phyloP scores from a whole-genome alignment of 805 yeast species.

The Starmerella potacharoeniae region DNA sequence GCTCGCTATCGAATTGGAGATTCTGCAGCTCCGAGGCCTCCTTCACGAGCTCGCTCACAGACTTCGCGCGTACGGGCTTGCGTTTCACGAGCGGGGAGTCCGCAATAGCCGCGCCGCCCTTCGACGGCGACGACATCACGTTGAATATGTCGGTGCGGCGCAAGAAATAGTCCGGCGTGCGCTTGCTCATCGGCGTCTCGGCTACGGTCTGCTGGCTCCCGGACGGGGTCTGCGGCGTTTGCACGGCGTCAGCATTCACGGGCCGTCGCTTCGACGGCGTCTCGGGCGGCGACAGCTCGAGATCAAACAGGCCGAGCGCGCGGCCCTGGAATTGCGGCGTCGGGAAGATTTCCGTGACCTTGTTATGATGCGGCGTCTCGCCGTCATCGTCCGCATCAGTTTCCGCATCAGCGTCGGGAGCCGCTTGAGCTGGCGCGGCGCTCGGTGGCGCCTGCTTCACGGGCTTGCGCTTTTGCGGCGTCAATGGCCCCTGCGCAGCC shows the following conservation, averaged over 20 bases:
- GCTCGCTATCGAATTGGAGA: not conserved
- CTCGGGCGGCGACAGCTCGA: constrained; percentile 11
- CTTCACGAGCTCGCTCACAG: constrained; percentile 13
- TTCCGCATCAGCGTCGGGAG: not conserved
- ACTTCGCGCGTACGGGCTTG: constrained; percentile 5
- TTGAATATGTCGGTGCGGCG: constrained; percentile 9
- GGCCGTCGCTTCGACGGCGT: constrained; percentile 11
- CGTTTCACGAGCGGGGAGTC: constrained; percentile 17
- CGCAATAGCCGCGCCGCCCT: not conserved
- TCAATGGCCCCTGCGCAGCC: not conserved
- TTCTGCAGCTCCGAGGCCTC: constrained; percentile 9
- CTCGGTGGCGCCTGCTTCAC: not conserved
- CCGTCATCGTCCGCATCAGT: constrained; percentile 6
- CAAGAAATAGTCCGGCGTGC: constrained; percentile 18
- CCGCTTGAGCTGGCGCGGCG: too few relatives aligned
- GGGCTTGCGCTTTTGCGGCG: not conserved
- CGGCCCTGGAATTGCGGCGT: constrained; percentile 19
- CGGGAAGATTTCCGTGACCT: constrained; percentile 17
- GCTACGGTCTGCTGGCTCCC: not conserved
- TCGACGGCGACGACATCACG: not conserved
- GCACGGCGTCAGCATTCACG: not conserved
- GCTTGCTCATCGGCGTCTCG: constrained; percentile 19
- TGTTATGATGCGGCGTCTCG: constrained; percentile 7
- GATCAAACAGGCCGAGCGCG: constrained; percentile 19
- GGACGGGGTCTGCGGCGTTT: constrained; percentile 1